Evolutionary conservation across 768 basidiomycete species (phyloP).

Genomic region (Hericium coralloides): DNA sequence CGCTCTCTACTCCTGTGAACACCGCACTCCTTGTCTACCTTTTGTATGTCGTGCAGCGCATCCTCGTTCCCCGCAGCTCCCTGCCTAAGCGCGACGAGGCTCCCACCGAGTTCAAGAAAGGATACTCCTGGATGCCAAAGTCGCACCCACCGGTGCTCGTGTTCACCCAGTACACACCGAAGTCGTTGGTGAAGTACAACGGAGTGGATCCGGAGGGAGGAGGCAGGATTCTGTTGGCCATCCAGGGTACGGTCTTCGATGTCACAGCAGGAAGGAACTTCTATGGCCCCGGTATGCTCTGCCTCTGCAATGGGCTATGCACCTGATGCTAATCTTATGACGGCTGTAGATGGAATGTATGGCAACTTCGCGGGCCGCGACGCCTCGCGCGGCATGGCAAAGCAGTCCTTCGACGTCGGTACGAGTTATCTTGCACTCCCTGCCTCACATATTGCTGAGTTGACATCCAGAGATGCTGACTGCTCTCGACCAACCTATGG

Average conservation of each 20-base stretch:
- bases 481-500: conserved; percentile 76
- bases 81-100: conserved; percentile 30
- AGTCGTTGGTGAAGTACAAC: conserved; percentile 58
- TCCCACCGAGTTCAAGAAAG: conserved; percentile 66
- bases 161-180: conserved; percentile 73
- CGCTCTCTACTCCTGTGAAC: conserved; percentile 65
- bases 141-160: conserved; percentile 70
- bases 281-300: conserved; percentile 81
- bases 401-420: conserved; percentile 94
- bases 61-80: conserved; percentile 61
- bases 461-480: conserved; percentile 74
- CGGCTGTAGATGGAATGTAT: conserved; percentile 76
- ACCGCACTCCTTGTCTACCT: conserved; percentile 73
- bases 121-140: conserved; percentile 91
- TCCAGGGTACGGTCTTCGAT: conserved; percentile 86
- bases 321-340: not conserved
- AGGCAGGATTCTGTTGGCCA: conserved; percentile 76
- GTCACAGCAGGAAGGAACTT: conserved; percentile 85
- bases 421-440: conserved; percentile 15
- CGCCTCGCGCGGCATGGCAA: conserved; percentile 95
- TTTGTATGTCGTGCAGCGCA: conserved; percentile 64
- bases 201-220: conserved; percentile 23
- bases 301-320: not conserved
- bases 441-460: not conserved
- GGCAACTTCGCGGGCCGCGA: conserved; percentile 97